Conservation (phyloP, 2,329 filamentous ascomycete genomes). For the Lasiodiplodia sp. region DNA sequence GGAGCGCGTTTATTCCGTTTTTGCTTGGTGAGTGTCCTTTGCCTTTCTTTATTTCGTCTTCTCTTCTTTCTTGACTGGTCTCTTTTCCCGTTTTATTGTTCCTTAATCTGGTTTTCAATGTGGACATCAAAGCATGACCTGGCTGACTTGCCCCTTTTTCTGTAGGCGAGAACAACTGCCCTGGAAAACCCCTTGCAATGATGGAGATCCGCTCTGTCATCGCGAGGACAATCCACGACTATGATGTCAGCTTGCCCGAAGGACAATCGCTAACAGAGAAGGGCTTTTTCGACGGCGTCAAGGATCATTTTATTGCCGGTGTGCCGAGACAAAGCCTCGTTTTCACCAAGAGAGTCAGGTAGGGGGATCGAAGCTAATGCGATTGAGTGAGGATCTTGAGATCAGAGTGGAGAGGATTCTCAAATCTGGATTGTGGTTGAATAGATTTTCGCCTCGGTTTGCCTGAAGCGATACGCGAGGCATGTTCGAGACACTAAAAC, state of each 20-base stretch:
- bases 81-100: background rate
- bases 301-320: slow-evolving; percentile 39
- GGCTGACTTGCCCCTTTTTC: background rate
- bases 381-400: background rate
- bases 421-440: too few species aligned
- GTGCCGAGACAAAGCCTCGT: slow-evolving; percentile 9
- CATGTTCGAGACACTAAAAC: too few species aligned
- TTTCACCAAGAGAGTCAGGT: background rate
- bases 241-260: slow-evolving; percentile 35
- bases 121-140: background rate
- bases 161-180: slow-evolving; percentile 20
- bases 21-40: background rate
- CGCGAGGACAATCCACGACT: slow-evolving; percentile 2
- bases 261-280: slow-evolving; percentile 34
- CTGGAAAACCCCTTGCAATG: slow-evolving; percentile 12
- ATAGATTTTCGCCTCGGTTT: too few species aligned
- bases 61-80: too few species aligned
- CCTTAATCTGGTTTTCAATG: background rate
- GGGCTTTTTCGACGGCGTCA: slow-evolving; percentile 36
- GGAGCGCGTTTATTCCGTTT: slow-evolving; percentile 15
- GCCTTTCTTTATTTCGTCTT: too few species aligned
- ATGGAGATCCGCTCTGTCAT: slow-evolving; percentile 23
- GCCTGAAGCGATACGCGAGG: too few species aligned
- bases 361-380: background rate
- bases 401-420: background rate